Base-by-base conservation (phyloP, 2,329 filamentous ascomycete species). In the Fusarium paranaense region DNA sequence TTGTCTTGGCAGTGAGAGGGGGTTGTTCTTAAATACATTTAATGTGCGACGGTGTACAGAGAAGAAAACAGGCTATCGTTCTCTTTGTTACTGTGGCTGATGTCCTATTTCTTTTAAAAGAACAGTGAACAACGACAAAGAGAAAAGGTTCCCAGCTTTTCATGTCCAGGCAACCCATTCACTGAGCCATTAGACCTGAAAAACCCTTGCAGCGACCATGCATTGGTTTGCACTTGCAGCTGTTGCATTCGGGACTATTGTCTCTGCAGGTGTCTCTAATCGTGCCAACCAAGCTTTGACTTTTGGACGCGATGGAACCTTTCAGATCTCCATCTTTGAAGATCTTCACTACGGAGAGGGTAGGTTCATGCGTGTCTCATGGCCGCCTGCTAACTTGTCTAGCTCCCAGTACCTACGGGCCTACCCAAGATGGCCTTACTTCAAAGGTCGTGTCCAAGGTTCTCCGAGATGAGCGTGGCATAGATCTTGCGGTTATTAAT, bases 301-400 rank as follows among this genome's bases (percentile, higher is more conserved):
- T 9, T 87, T 89, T 72, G 79, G 78, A 10, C 22, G 74, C 1
- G 83, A 87, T 52, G 86, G 86, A 7, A 86, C 82, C 0, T 89
- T 90, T 73, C 86, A 88, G 61, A 82, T 90, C 35, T 83, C 90
- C 2, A 86, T 94, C 14, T 93, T 95, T 70, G 88, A 90, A 32
- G 93, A 95, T 74, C 81, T 94, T 9, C 92, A 95, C 78, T 93
- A 92, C 78, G 93, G 92, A 11, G 92, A 95, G 81, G 88, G 90
- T 90, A 81, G 73, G 83, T 79, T 22, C 1, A 30, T 4, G 1
- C 13, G 4, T 32, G 6, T 4, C 11, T 11, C 0, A 16, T 7
- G 5, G 27, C n/a, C 6, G 2, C 1, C 20, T 9, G 25, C 37
- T 63, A 1, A 63, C 42, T 4, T 4, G 2, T 52, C 11, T 16